Base-by-base conservation (phyloP, 495 filamentous ascomycete species). In the Xylaria telfairii region DNA sequence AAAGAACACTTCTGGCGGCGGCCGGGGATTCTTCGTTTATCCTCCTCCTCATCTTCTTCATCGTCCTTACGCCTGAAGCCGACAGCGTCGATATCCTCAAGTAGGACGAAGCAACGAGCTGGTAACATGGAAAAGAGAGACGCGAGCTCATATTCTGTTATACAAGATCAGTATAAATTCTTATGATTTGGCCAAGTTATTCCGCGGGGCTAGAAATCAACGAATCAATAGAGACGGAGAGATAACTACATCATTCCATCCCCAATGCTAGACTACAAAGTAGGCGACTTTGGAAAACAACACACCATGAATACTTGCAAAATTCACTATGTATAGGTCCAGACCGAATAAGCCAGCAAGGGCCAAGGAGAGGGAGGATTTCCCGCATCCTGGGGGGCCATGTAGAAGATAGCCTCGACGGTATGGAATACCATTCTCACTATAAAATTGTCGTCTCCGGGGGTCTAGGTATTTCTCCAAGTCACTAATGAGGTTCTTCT, bases 341-440 rank as follows among this genome's bases (percentile, higher is more conserved):
- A 90, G 72, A 15, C 86, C 85, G 71, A 89, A 90, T 47, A 83
- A 80, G 2, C 88, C 87, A 4, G 87, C 87, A 26, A 88, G 79
- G 1, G 88, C 88, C 51, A 88, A 85, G 24, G 78, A 79, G 6
- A 85, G 67, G 9, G 78, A 79, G 3, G 77, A 80, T 65, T 86
- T 86, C 10, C 83, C 83, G 24, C 71, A 95, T 76, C 93, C 93
- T 9, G 93, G 93, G 21, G 93, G 92, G 32, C 93, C 93, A 64
- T 91, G 93, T 13, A 96, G 84, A 75, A 96, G 92, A 49, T 93
- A 93, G 71, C 93, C 93, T 61, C 93, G 88, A 47, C 93, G 92
- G 37, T 90, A 90, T 0, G 87, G 87, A 39, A 90, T 84, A 7
- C 87, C 87, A 26, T 86, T 80, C 56, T 86, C 84, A 2, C 86